These are phyloP conservation scores for Prunus dulcis DNA, from an alignment of 306 rosid species.

Conservation along the genomic window DNA sequence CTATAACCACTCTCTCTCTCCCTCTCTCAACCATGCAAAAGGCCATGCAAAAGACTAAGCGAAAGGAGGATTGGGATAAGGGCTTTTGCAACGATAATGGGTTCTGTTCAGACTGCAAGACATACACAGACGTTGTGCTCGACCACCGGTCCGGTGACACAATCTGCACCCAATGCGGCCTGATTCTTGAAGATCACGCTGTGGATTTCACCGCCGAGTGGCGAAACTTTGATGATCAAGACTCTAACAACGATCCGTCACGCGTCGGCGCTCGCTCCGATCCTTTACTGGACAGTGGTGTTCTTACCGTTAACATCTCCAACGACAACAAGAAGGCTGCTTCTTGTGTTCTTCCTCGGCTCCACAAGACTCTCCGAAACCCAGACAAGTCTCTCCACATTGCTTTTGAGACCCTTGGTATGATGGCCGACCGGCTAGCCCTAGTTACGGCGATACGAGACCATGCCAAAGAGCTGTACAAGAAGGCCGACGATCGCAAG, in stretches of 20 bases:
- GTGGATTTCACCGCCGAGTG: slow-evolving; percentile 12
- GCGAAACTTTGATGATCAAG: slow-evolving; percentile 11
- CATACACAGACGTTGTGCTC: background rate
- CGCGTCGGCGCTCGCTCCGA: background rate
- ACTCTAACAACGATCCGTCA: background rate
- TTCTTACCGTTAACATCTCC: background rate
- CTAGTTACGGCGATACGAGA: background rate
- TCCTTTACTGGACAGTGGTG: background rate
- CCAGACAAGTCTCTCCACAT: background rate
- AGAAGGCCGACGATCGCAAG: background rate
- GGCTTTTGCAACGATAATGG: background rate
- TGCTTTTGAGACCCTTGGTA: background rate
- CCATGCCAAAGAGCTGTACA: slow-evolving; percentile 8
- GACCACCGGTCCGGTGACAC: slow-evolving; percentile 13
- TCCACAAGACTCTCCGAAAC: background rate
- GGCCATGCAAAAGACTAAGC: too few relatives aligned
- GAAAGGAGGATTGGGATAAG: too few relatives aligned
- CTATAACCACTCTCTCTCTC: too few relatives aligned
- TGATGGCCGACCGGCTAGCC: background rate
- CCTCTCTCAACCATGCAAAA: too few relatives aligned
- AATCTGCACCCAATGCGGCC: slow-evolving; percentile 25
- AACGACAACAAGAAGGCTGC: background rate
- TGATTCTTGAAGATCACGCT: slow-evolving; percentile 1
- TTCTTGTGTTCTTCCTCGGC: background rate
- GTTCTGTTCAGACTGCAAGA: slow-evolving; percentile 6